Percentiles rank a stretch among this genome's conserved stretches.
Conservation (phyloP, 2,329 filamentous ascomycete genomes). For the Claviceps humidiphila region DNA sequence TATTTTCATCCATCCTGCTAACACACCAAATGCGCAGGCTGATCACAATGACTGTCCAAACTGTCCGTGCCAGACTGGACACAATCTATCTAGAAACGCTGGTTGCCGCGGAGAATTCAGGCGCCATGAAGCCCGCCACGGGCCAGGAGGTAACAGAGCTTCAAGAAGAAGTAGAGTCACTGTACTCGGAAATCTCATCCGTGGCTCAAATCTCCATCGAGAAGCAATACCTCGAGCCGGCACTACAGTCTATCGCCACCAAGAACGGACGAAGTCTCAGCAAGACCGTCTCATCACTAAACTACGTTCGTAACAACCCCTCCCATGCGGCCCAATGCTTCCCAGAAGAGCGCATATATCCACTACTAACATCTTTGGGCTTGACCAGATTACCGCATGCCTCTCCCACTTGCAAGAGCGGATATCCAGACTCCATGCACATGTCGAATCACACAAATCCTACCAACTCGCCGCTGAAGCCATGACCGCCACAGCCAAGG, state of each 20-base stretch:
- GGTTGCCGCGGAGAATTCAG: constrained; percentile 14
- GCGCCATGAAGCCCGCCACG: constrained; percentile 14
- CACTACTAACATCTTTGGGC: constrained; percentile 10
- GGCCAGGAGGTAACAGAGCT: constrained; percentile 34
- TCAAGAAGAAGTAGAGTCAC: constrained; percentile 53
- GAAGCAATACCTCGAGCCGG: constrained; percentile 51
- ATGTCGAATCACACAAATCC: constrained; percentile 30
- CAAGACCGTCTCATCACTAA: constrained; percentile 32
- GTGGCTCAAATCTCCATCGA: constrained; percentile 60
- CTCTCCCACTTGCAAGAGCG: constrained; percentile 37
- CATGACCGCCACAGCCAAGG: constrained; percentile 28
- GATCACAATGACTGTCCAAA: constrained; percentile 44
- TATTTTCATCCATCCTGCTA: too few species aligned
- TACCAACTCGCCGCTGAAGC: constrained; percentile 27
- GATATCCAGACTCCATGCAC: constrained; percentile 26
- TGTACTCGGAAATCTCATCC: constrained; percentile 55
- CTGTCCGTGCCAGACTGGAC: constrained; percentile 39
- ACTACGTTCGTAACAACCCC: constrained; percentile 28
- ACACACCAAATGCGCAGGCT: constrained; percentile 30
- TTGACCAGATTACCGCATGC: constrained; percentile 34
- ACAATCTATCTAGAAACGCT: constrained; percentile 40
- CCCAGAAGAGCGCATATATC: too few species aligned
- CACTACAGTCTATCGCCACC: constrained; percentile 31
- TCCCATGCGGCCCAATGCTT: too few species aligned
- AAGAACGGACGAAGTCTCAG: constrained; percentile 30